Evolutionary conservation across 2,329 filamentous ascomycete genomes (phyloP).

Genomic region (Arthrinium phaeospermum): DNA sequence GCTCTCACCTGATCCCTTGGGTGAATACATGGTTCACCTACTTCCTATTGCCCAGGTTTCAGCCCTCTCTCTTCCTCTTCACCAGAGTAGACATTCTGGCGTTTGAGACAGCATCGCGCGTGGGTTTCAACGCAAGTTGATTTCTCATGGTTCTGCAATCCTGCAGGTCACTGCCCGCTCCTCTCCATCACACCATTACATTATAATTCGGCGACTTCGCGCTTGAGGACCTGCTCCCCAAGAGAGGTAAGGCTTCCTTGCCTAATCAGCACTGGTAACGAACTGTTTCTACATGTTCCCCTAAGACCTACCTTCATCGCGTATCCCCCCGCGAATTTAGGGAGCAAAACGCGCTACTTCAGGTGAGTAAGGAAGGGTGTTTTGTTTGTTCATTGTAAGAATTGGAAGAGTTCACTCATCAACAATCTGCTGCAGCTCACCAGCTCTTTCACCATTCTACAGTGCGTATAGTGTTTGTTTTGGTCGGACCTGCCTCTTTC

Average conservation of each 20-base stretch:
- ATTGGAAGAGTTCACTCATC: too few relatives aligned
- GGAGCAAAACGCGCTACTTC: not conserved
- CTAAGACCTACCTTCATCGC: not conserved
- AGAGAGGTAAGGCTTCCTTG: not conserved
- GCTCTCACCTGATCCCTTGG: not conserved
- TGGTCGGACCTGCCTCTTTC: not conserved
- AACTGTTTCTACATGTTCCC: not conserved
- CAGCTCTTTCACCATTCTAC: not conserved
- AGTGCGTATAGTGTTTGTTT: not conserved
- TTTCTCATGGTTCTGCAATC: not conserved
- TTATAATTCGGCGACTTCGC: not conserved
- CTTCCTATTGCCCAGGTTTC: not conserved
- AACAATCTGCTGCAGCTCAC: not conserved
- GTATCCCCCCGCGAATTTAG: not conserved
- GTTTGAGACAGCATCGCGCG: not conserved
- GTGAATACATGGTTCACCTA: not conserved
- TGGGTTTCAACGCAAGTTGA: not conserved
- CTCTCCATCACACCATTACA: not conserved
- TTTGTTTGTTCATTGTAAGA: not conserved
- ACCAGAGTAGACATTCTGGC: not conserved
- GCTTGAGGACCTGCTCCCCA: not conserved
- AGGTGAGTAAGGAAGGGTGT: not conserved
- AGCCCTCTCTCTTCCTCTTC: not conserved
- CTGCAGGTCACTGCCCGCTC: not conserved
- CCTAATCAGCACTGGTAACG: not conserved